A percentile compares a stretch with the other conserved stretches of the same genome.
Evolutionary conservation across 2,329 filamentous ascomycete genomes (phyloP).

Genomic region (Neonectria punicea): DNA sequence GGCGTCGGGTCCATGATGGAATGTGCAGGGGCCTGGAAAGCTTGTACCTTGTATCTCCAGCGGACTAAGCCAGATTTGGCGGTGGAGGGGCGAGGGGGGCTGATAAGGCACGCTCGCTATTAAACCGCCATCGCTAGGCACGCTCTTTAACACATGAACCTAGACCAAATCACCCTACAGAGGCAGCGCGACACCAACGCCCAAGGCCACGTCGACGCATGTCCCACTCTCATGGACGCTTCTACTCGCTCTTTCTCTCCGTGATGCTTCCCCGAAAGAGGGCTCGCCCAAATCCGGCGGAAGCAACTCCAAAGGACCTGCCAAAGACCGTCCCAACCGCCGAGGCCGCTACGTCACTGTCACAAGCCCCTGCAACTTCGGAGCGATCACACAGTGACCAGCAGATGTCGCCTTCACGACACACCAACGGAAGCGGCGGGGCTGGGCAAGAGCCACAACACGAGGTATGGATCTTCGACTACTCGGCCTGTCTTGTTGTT

Average conservation of each 20-base stretch:
- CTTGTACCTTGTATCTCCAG: slow-evolving; percentile 11
- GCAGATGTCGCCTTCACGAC: slow-evolving; percentile 29
- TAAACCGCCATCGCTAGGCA: slow-evolving; percentile 25
- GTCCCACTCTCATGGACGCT: slow-evolving; percentile 23
- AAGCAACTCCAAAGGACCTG: slow-evolving; percentile 33
- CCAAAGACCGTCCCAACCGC: slow-evolving; percentile 26
- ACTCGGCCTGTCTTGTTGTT: not conserved
- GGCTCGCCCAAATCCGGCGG: slow-evolving; percentile 44
- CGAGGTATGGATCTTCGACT: slow-evolving; percentile 25
- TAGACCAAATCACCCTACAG: not conserved
- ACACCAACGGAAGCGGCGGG: slow-evolving; percentile 23
- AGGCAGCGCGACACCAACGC: slow-evolving; percentile 25
- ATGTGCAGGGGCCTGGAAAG: not conserved
- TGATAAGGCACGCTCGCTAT: slow-evolving; percentile 6
- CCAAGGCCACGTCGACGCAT: slow-evolving; percentile 5
- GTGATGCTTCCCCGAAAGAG: slow-evolving; percentile 50
- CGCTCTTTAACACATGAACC: slow-evolving; percentile 38
- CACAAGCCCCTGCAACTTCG: slow-evolving; percentile 39
- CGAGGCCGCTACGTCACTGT: slow-evolving; percentile 42
- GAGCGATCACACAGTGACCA: slow-evolving; percentile 28
- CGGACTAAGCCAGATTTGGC: slow-evolving; percentile 9
- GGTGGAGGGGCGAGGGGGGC: slow-evolving; percentile 18
- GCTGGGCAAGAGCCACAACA: slow-evolving; percentile 24
- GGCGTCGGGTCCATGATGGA: not conserved
- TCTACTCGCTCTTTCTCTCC: slow-evolving; percentile 4